Evolutionary conservation across 75 land plant genomes (phyloP), one percentile per base, ranked within the genome.

Genomic region (Cunninghamia lanceolata): DNA sequence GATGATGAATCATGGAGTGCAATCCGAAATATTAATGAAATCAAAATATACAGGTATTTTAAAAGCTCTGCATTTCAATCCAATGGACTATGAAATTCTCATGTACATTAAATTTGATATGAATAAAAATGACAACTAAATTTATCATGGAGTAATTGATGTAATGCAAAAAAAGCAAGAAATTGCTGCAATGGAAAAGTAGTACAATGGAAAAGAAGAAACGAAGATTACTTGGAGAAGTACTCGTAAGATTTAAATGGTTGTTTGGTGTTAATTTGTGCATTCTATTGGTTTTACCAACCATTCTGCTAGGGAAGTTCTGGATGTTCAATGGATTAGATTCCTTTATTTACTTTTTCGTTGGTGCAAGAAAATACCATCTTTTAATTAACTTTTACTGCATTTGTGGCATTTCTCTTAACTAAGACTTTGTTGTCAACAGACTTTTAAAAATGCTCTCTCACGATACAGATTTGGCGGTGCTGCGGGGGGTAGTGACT

Each of bases 401-500:
- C 32, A 13, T 9, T 21, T 40, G 45, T 73, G 35, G 28, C n/a
- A 85, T 71, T 68, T 42, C 32, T 28, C 52, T 85, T 36, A 59
- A 75, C 38, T 46, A 40, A 36, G 76, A 71, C 8, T 85, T 3
- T 82, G 34, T 83, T 39, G 17, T 87, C 52, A 70, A 84, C 90
- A 98, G 99, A 97, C 99, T 13, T 85, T 98, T 84, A 98, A 95
- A 82, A 96, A 98, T 94, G 95, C 99, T 71, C 91, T 98, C 70
- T 93, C 99, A 68, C 92, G 94, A 30, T 93, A 95, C 88, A 97
- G 93, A 86, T 88, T 98, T 71, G 99, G 99, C 71, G 99, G 99
- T 86, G 97, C 97, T 52, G 94, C 91, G 19, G 99, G 99, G 19
- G 99, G 99, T 40, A 98, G 99, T 88, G 99, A 98, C 89, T 98